A percentile compares a stretch with the other conserved stretches of the same genome.
These are phyloP conservation scores for Boletus rubroflammeus DNA, from an alignment of 768 basidiomycete species.

Conservation along the genomic window DNA sequence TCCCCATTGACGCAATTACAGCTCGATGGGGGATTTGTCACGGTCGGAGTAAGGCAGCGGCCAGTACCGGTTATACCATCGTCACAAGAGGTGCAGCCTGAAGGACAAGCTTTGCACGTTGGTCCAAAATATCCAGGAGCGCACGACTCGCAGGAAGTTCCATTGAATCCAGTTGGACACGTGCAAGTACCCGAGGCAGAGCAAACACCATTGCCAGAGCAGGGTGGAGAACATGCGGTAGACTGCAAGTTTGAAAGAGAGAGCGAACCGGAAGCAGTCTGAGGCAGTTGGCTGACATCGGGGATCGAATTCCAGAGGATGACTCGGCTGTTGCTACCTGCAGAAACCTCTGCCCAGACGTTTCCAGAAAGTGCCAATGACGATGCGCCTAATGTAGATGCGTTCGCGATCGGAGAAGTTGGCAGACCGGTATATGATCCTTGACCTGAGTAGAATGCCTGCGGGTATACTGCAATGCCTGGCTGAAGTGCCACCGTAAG, in stretches of 20 bases:
- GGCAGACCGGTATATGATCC: constrained; percentile 58
- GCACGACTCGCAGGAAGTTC: constrained; percentile 78
- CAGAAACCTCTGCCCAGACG: constrained; percentile 62
- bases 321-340: constrained; percentile 54
- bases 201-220: constrained; percentile 71
- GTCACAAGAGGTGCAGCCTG: constrained; percentile 67
- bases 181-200: constrained; percentile 64
- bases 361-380: constrained; percentile 69
- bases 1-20: constrained; percentile 85
- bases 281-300: constrained; percentile 66
- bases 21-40: constrained; percentile 51
- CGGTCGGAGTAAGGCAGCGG: constrained; percentile 52
- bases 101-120: constrained; percentile 65
- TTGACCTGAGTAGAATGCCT: constrained; percentile 62
- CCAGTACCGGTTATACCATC: constrained; percentile 79
- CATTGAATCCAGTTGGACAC: constrained; percentile 73
- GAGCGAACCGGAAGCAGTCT: constrained; percentile 45
- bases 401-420: constrained; percentile 42
- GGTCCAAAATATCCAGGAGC: constrained; percentile 72
- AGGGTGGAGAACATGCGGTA: constrained; percentile 68
- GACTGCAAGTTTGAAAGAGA: constrained; percentile 71
- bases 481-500: constrained; percentile 63
- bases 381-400: constrained; percentile 47
- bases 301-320: constrained; percentile 80
- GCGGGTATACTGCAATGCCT: constrained; percentile 64